A percentile compares a stretch with the other conserved stretches of the same genome.
Conservation (phyloP, 2,329 filamentous ascomycete genomes). For the Graphilbum fragrans region DNA sequence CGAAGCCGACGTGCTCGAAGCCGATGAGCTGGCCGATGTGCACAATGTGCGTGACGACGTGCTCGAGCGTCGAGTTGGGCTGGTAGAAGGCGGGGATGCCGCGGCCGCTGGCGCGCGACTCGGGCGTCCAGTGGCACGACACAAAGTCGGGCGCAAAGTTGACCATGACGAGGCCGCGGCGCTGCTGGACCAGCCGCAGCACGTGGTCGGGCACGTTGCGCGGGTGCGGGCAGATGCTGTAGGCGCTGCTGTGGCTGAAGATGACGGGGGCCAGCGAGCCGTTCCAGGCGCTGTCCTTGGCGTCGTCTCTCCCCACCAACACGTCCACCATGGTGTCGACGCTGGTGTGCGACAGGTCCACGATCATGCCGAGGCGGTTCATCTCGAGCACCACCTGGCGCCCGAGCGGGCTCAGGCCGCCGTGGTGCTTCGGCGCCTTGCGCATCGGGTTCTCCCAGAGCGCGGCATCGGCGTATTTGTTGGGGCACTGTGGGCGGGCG, state of each 20-base stretch:
- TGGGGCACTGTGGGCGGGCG: slow-evolving; percentile 75
- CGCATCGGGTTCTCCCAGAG: slow-evolving; percentile 41
- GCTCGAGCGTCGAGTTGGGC: slow-evolving; percentile 58
- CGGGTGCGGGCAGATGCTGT: slow-evolving; percentile 72
- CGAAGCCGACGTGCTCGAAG: slow-evolving; percentile 77
- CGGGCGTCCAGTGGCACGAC: slow-evolving; percentile 50
- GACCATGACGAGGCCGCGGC: slow-evolving; percentile 74
- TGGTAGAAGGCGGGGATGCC: slow-evolving; percentile 58
- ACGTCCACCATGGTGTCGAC: slow-evolving; percentile 79
- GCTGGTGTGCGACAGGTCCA: slow-evolving; percentile 70
- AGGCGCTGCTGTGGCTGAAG: slow-evolving; percentile 78
- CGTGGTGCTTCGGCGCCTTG: slow-evolving; percentile 47
- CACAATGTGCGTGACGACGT: slow-evolving; percentile 69
- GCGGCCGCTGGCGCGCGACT: not conserved
- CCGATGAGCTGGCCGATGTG: slow-evolving; percentile 77
- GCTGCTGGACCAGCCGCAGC: slow-evolving; percentile 60
- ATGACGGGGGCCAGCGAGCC: slow-evolving; percentile 75
- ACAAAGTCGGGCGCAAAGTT: slow-evolving; percentile 81
- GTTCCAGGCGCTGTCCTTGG: slow-evolving; percentile 41
- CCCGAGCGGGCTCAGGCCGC: slow-evolving; percentile 62
- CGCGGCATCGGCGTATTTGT: slow-evolving; percentile 77
- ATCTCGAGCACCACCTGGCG: slow-evolving; percentile 67
- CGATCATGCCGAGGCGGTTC: slow-evolving; percentile 91
- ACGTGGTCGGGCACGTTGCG: slow-evolving; percentile 84
- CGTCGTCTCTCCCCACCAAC: slow-evolving; percentile 36